Conservation (phyloP, 768 basidiomycete species). For the Trametes meyenii region DNA sequence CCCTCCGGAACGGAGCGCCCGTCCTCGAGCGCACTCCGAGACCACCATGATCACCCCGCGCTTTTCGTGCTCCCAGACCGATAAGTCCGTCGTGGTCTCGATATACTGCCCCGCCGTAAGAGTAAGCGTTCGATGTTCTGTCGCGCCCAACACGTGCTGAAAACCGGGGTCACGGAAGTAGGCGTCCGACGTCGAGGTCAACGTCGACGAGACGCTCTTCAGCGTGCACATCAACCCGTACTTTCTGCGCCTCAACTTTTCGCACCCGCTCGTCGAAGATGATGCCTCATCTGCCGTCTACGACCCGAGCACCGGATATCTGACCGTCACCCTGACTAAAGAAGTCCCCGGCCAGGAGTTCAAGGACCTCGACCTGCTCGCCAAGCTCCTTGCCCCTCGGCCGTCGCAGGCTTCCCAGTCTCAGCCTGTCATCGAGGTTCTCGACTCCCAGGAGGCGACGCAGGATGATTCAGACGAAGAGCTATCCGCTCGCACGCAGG, state of each 20-base stretch:
- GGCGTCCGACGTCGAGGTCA: slow-evolving; percentile 82
- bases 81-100: slow-evolving; percentile 33
- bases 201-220: slow-evolving; percentile 70
- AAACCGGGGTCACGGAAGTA: slow-evolving; percentile 39
- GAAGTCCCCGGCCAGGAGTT: slow-evolving; percentile 67
- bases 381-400: slow-evolving; percentile 75
- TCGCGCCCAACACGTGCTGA: slow-evolving; percentile 7
- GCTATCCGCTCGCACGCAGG: slow-evolving; percentile 45
- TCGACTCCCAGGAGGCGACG: slow-evolving; percentile 29
- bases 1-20: slow-evolving; percentile 19
- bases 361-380: slow-evolving; percentile 75
- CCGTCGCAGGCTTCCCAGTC: slow-evolving; percentile 38
- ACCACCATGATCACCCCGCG: slow-evolving; percentile 42
- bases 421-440: slow-evolving; percentile 61
- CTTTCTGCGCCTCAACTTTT: slow-evolving; percentile 79
- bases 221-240: slow-evolving; percentile 83
- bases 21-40: background rate
- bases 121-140: slow-evolving; percentile 28
- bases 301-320: slow-evolving; percentile 76
- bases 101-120: slow-evolving; percentile 42
- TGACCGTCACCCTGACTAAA: slow-evolving; percentile 76
- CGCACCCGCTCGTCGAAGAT: slow-evolving; percentile 67
- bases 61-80: slow-evolving; percentile 42
- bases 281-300: slow-evolving; percentile 69
- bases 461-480: slow-evolving; percentile 37